Evolutionary conservation across 306 rosid species (phyloP).

Genomic region (Sesbania bispinosa): DNA sequence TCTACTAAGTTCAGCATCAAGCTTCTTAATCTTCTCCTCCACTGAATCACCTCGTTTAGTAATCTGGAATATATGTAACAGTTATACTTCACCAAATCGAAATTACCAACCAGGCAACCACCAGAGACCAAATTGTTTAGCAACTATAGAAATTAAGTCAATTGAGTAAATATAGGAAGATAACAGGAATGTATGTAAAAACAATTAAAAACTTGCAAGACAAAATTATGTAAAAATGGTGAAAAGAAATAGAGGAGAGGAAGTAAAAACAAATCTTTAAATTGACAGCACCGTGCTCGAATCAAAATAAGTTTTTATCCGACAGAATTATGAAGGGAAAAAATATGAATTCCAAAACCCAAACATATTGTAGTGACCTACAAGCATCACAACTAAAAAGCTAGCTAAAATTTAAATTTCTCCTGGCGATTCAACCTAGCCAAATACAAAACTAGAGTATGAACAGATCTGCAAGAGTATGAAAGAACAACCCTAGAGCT

Average conservation of each 20-base stretch:
- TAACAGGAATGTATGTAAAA: not conserved
- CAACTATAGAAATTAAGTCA: not conserved
- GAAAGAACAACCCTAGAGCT: not conserved
- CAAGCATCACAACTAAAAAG: not conserved
- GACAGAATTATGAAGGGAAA: not conserved
- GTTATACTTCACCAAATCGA: not conserved
- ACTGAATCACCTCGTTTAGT: slow-evolving; percentile 85
- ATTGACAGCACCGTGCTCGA: not conserved
- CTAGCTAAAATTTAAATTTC: too few relatives aligned
- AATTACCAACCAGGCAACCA: not conserved
- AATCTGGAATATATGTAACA: slow-evolving; percentile 41
- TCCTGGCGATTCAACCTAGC: too few relatives aligned
- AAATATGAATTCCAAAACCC: not conserved
- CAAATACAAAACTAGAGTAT: too few relatives aligned
- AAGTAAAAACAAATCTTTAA: not conserved
- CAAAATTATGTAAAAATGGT: not conserved
- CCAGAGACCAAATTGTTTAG: not conserved
- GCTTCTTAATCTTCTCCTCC: slow-evolving; percentile 84
- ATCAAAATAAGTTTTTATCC: not conserved
- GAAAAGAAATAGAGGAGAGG: not conserved
- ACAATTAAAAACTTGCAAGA: not conserved
- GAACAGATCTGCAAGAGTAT: not conserved
- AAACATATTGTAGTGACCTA: not conserved
- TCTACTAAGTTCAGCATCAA: slow-evolving; percentile 78
- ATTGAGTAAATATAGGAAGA: not conserved